Conservation (phyloP, 768 basidiomycete species). For the Naematelia aurantialba region DNA sequence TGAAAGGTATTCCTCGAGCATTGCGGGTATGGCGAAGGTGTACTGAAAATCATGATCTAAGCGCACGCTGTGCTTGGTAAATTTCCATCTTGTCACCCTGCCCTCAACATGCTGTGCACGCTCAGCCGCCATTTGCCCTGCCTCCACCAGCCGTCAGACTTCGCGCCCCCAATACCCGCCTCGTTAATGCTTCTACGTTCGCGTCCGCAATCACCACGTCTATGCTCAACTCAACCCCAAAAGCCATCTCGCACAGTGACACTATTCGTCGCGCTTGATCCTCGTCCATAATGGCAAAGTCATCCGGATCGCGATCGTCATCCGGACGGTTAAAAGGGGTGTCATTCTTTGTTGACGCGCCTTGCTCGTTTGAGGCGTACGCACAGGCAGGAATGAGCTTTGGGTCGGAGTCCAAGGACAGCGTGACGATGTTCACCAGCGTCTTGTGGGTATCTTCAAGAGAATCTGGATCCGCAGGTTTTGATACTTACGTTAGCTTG, state of each 20-base stretch:
- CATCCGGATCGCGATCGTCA: constrained; percentile 63
- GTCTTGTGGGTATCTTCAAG: constrained; percentile 64
- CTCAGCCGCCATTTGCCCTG: not conserved
- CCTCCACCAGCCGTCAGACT: constrained; percentile 20
- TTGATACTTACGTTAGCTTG: constrained; percentile 59
- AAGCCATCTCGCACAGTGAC: constrained; percentile 69
- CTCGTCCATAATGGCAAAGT: constrained; percentile 91
- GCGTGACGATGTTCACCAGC: constrained; percentile 71
- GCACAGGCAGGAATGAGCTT: constrained; percentile 62
- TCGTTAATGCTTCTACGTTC: constrained; percentile 78
- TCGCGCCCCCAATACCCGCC: constrained; percentile 63
- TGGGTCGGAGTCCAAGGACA: constrained; percentile 82
- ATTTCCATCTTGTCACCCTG: too few relatives aligned
- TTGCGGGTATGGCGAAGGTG: too few relatives aligned
- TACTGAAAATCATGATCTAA: too few relatives aligned
- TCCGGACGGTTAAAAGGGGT: not conserved
- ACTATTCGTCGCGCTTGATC: constrained; percentile 86
- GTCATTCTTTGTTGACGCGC: not conserved
- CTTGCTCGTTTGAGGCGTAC: not conserved
- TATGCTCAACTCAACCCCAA: constrained; percentile 79
- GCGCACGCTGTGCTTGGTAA: too few relatives aligned
- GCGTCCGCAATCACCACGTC: constrained; percentile 93
- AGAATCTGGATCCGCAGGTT: constrained; percentile 60
- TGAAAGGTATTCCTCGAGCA: too few relatives aligned
- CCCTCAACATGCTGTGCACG: too few relatives aligned